These are phyloP conservation scores for Colletotrichum truncatum DNA, from an alignment of 2,329 filamentous ascomycete species.

Conservation along the genomic window DNA sequence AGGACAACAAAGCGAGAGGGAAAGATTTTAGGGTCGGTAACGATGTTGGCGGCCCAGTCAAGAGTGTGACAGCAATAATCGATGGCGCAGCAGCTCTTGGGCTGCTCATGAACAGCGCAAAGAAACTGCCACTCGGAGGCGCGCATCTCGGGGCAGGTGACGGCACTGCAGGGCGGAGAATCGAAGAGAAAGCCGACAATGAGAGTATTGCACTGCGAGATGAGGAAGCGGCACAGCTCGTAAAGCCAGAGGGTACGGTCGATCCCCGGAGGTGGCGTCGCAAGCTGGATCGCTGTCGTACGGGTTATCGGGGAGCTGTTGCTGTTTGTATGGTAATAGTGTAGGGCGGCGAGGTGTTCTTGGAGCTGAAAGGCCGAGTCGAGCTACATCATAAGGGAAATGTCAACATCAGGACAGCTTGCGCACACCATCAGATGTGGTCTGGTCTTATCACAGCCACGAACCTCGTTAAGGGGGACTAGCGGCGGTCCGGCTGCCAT, in stretches of 20 bases:
- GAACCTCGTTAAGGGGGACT: slow-evolving; percentile 83
- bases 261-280: slow-evolving; percentile 81
- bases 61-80: slow-evolving; percentile 99
- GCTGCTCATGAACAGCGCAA: slow-evolving; percentile 95
- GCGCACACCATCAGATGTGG: not conserved
- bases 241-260: slow-evolving; percentile 95
- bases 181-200: slow-evolving; percentile 95
- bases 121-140: slow-evolving; percentile 99
- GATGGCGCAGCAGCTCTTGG: slow-evolving; percentile 96
- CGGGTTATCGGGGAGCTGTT: slow-evolving; percentile 78
- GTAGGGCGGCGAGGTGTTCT: slow-evolving; percentile 93
- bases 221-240: slow-evolving; percentile 95
- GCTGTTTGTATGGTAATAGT: slow-evolving; percentile 79
- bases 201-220: slow-evolving; percentile 91
- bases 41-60: slow-evolving; percentile 94
- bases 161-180: slow-evolving; percentile 84
- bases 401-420: not conserved
- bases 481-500: slow-evolving; percentile 94
- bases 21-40: slow-evolving; percentile 95
- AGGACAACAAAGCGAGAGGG: slow-evolving; percentile 79
- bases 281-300: slow-evolving; percentile 78
- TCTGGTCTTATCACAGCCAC: slow-evolving; percentile 37
- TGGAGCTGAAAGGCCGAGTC: slow-evolving; percentile 98
- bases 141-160: slow-evolving; percentile 97
- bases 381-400: slow-evolving; percentile 65